Percentiles rank a stretch among this genome's conserved stretches.
phyloP scores from a whole-genome alignment of 495 filamentous ascomycete genomes.

The Aspergillus panamensis region DNA sequence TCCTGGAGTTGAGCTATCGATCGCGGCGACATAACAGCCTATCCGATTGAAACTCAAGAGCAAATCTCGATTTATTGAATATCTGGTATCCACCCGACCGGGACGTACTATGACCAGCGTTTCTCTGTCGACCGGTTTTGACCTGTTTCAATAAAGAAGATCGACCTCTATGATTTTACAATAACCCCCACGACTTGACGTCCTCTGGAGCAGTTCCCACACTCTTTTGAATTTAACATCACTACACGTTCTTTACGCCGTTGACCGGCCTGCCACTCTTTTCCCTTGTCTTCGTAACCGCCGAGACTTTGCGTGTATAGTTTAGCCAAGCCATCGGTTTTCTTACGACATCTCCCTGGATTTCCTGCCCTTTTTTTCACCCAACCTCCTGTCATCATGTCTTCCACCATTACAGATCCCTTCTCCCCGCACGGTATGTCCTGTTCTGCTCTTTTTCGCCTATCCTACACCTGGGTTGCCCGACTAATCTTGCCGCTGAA shows the following conservation, averaged over 20 bases:
- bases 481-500: not conserved
- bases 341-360: conserved; percentile 7
- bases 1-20: conserved; percentile 9
- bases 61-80: conserved; percentile 13
- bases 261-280: conserved; percentile 31
- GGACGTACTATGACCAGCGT: conserved; percentile 30
- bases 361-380: conserved; percentile 11
- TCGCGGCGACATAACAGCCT: conserved; percentile 12
- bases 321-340: conserved; percentile 5
- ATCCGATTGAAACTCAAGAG: conserved; percentile 9
- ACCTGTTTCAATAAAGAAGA: conserved; percentile 20
- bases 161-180: conserved; percentile 27
- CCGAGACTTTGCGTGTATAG: conserved; percentile 3
- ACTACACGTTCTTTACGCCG: conserved; percentile 27
- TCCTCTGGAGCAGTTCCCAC: conserved; percentile 33
- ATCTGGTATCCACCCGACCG: conserved; percentile 9
- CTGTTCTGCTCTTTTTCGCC: not conserved
- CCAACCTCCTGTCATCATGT: conserved; percentile 28
- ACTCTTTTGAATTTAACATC: conserved; percentile 25
- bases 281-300: conserved; percentile 18
- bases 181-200: conserved; percentile 45
- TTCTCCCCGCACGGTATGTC: conserved; percentile 25
- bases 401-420: conserved; percentile 24
- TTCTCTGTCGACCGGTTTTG: conserved; percentile 23
- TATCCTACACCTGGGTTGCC: not conserved